Evolutionary conservation across 495 filamentous ascomycete genomes (phyloP), one percentile per base, ranked within the genome.

Genomic region (Aspergillus ellipticus): DNA sequence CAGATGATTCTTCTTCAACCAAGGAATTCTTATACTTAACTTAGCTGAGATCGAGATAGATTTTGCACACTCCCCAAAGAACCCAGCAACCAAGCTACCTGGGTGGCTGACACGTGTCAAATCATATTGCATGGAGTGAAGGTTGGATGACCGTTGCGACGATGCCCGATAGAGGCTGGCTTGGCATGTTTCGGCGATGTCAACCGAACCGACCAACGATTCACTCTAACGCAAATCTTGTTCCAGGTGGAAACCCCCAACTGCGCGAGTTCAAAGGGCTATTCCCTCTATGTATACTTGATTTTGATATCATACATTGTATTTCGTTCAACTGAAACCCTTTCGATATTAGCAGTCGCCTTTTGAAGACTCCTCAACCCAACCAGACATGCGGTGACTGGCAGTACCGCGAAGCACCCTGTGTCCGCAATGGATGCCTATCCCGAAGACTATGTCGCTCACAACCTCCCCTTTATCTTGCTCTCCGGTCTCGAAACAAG

Each of bases 351-450:
- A 29, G 37, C 51, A n/a, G 43, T 19, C 42, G 17, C 17, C 24
- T 45, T 19, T 28, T 28, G 19, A 37, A 54, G 45, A 24, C 42
- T 17, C 50, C 35, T 39, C 47, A 46, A 21, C 26, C 42, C 41
- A 17, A 22, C 41, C 54, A 67, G 71, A 70, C 43, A 78, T 78
- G 75, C 66, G 68, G 66, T 78, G 75, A 78, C 61, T 54, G 13
- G 46, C 35, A 42, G 48, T 51, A 45, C 49, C 52, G 31, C 52
- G 20, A 60, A 65, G 53, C 58, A 67, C 55, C 50, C 54, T 54
- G 59, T 66, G 70, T 74, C 73, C 72, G 72, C 72, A 65, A 96
- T 96, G 92, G 90, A 96, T 75, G 90, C 84, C 57, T 96, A 94
- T 73, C 89, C 91, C 37, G 67, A 78, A 60, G 84, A 86, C 64